Evolutionary conservation across 805 yeast genomes (phyloP).

Genomic region (Wickerhamiella lipophila): DNA sequence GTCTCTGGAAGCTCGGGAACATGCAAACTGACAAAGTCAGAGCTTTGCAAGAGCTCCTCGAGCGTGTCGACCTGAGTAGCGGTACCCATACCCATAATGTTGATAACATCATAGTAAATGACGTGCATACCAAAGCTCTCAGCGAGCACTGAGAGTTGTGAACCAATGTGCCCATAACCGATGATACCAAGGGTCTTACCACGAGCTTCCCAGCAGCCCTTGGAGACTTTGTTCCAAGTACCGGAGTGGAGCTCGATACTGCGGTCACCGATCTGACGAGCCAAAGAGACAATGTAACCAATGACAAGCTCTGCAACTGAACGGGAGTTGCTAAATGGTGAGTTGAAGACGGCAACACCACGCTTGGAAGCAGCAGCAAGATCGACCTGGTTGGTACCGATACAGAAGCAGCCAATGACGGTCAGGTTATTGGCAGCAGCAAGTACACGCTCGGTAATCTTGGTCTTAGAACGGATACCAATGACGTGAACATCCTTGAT

Average conservation of each 20-base stretch:
- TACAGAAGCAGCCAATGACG: conserved; percentile 95
- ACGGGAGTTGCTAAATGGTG: conserved; percentile 96
- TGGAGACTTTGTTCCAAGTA: conserved; percentile 91
- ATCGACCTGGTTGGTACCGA: conserved; percentile 97
- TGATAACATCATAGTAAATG: conserved; percentile 76
- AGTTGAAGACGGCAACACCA: conserved; percentile 94
- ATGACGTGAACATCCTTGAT: conserved; percentile 89
- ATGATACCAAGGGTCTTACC: conserved; percentile 95
- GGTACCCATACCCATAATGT: conserved; percentile 94
- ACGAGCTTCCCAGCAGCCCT: conserved; percentile 97
- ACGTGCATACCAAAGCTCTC: conserved; percentile 98
- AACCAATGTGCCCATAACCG: conserved; percentile 97
- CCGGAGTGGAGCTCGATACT: conserved; percentile 92
- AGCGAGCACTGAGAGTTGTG: conserved; percentile 92
- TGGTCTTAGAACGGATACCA: conserved; percentile 96
- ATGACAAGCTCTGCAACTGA: conserved; percentile 96
- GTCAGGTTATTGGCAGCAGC: conserved; percentile 80
- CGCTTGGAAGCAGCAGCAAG: conserved; percentile 78
- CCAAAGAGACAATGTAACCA: conserved; percentile 84
- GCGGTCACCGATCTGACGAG: conserved; percentile 95
- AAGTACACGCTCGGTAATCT: conserved; percentile 64
- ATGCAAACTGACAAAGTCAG: conserved; percentile 87
- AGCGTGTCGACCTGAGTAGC: conserved; percentile 83
- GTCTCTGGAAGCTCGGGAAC: conserved; percentile 94
- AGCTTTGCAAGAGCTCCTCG: conserved; percentile 61